These are phyloP conservation scores for Coffea canephora DNA, from an alignment of 257 asterid genomes.

Conservation along the genomic window DNA sequence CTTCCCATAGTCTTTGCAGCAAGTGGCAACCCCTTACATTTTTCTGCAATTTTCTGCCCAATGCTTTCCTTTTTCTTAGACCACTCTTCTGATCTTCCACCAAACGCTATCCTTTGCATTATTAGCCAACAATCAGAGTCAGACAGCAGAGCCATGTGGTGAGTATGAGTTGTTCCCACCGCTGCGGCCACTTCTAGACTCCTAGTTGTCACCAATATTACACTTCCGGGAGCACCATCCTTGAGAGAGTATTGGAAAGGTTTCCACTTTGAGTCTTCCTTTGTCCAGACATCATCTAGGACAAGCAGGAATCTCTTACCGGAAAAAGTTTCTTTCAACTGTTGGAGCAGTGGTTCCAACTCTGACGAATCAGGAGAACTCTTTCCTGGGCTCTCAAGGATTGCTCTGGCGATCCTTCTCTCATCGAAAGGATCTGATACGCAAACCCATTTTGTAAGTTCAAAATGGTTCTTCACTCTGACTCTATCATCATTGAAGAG, in stretches of 20 bases:
- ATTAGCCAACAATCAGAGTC: not conserved
- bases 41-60: too few species aligned
- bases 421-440: conserved; percentile 32
- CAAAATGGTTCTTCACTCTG: conserved; percentile 20
- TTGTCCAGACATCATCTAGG: too few species aligned
- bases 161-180: not conserved
- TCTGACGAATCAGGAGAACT: too few species aligned
- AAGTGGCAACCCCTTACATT: too few species aligned
- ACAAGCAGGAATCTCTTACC: too few species aligned
- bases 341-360: too few species aligned
- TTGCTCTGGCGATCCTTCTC: conserved; percentile 7
- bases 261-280: not conserved
- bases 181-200: not conserved
- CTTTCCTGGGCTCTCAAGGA: too few species aligned
- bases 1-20: too few species aligned
- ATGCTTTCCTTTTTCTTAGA: too few species aligned
- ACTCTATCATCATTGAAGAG: conserved; percentile 12
- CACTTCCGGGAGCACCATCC: not conserved
- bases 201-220: not conserved
- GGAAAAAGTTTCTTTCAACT: too few species aligned
- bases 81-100: not conserved
- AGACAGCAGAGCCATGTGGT: not conserved
- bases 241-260: not conserved
- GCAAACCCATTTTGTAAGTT: conserved; percentile 29
- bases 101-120: not conserved